phyloP scores from a whole-genome alignment of 108 stramenopile species.

The Skeletonema tropicum region DNA sequence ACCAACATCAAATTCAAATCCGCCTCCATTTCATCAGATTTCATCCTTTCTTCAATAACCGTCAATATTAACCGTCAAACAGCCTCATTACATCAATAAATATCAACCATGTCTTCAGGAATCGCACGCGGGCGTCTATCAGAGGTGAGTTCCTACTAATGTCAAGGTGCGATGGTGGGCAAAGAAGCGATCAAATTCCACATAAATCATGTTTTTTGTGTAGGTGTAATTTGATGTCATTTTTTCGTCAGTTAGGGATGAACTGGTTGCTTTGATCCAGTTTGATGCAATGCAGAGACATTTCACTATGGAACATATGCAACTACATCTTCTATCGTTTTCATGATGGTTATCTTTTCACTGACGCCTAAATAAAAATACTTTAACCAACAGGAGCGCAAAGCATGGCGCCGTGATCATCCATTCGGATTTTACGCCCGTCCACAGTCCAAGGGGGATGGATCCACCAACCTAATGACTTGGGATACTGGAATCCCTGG shows the following conservation, averaged over 20 bases:
- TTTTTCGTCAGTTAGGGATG: background rate
- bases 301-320: background rate
- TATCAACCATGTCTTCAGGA: slow-evolving; percentile 20
- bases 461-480: slow-evolving; percentile 90
- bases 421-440: slow-evolving; percentile 97
- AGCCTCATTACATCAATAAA: background rate
- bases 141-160: slow-evolving; percentile 33
- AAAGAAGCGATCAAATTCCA: background rate
- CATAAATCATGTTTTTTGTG: background rate
- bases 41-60: background rate
- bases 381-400: slow-evolving; percentile 80
- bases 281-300: background rate
- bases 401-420: slow-evolving; percentile 94
- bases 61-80: no score
- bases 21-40: no score
- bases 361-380: background rate
- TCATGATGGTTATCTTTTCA: background rate
- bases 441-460: slow-evolving; percentile 86
- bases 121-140: slow-evolving; percentile 57
- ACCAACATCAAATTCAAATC: background rate
- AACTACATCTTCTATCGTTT: background rate
- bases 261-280: background rate
- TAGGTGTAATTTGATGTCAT: slow-evolving; percentile 1
- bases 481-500: slow-evolving; percentile 98
- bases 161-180: background rate